Percentiles rank a stretch among this genome's conserved stretches.
phyloP scores from a whole-genome alignment of 2,329 filamentous ascomycete species.

The Zasmidium angulare region DNA sequence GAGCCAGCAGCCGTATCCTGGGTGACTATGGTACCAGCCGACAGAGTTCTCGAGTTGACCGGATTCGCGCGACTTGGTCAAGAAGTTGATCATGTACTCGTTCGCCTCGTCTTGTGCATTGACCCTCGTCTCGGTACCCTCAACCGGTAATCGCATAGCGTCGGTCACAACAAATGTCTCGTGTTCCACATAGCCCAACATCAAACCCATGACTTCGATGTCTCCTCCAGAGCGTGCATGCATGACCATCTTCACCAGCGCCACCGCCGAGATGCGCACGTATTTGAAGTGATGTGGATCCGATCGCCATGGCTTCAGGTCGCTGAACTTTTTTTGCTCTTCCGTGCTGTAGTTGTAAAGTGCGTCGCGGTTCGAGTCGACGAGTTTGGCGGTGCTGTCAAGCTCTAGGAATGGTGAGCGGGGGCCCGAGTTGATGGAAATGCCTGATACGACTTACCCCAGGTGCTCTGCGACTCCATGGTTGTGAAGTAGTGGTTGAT shows the following conservation, averaged over 20 bases:
- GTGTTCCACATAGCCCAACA: conserved; percentile 89
- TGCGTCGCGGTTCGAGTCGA: conserved; percentile 84
- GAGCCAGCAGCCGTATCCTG: conserved; percentile 97
- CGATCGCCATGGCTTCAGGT: conserved; percentile 69
- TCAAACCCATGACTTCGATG: conserved; percentile 95
- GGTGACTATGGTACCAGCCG: conserved; percentile 98
- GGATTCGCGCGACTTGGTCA: conserved; percentile 71
- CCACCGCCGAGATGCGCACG: conserved; percentile 89
- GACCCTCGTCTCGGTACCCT: conserved; percentile 96
- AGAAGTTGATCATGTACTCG: conserved; percentile 91
- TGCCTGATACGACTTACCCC: conserved; percentile 50
- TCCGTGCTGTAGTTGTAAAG: conserved; percentile 79
- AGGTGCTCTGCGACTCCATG: conserved; percentile 55
- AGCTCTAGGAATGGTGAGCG: conserved; percentile 62
- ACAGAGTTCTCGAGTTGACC: conserved; percentile 86
- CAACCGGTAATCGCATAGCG: conserved; percentile 88
- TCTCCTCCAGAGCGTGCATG: conserved; percentile 92
- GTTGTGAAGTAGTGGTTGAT: neutral
- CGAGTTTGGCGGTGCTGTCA: conserved; percentile 76
- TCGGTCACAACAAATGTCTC: conserved; percentile 91
- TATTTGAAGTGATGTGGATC: conserved; percentile 88
- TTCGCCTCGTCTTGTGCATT: conserved; percentile 95
- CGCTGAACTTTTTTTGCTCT: conserved; percentile 65
- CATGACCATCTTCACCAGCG: conserved; percentile 98
- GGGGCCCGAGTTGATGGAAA: neutral